Evolutionary conservation across 2,329 filamentous ascomycete genomes (phyloP), one percentile per base, ranked within the genome.

Genomic region (Ophiostoma sp.): DNA sequence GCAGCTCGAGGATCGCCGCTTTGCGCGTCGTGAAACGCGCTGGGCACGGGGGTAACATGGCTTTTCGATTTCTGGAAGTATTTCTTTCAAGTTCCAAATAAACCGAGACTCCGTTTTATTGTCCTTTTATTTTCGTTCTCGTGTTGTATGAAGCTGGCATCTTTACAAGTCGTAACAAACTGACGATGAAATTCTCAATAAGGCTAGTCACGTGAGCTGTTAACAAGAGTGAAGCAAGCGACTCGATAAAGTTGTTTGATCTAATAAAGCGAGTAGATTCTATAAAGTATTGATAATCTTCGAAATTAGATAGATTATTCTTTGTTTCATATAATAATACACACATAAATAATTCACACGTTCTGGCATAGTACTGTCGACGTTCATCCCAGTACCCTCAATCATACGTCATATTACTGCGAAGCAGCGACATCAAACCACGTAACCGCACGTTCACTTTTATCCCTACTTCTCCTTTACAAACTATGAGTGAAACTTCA

Each of bases 1-100:
- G 89, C 76, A 91, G 88, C 57, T 86, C 82, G 17, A 98, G 83
- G 76, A 97, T 97, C 74, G 87, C 90, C 70, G 82, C 80, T 82
- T 98, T 98, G 80, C 89, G 92, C 25, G 72, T 69, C 0, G 57
- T 63, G 39, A 77, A 77, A 31, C 73, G 72, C 19, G 73, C 70
- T 31, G 75, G 70, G 52, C 75, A 75, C 45, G 71, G 36, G 9
- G 76, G 76, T 28, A 77, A 70, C 42, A 52, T 64, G 69, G 31
- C n/a, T 0, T 50, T 7, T 50, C 19, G 48, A 8, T 17, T 64
- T 9, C 17, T 28, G 7, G 17, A 25, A 19, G 2, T 28, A 9
- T 19, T 19, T 19, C 6, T 12, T 48, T 48, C 15, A 12, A 42
- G 6, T 7, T 22, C 5, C 5, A 25, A 3, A 45, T 45, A 17